Evolutionary conservation across 1,284 basidiomycete genomes (phyloP).

Genomic region (Tilletia horrida): DNA sequence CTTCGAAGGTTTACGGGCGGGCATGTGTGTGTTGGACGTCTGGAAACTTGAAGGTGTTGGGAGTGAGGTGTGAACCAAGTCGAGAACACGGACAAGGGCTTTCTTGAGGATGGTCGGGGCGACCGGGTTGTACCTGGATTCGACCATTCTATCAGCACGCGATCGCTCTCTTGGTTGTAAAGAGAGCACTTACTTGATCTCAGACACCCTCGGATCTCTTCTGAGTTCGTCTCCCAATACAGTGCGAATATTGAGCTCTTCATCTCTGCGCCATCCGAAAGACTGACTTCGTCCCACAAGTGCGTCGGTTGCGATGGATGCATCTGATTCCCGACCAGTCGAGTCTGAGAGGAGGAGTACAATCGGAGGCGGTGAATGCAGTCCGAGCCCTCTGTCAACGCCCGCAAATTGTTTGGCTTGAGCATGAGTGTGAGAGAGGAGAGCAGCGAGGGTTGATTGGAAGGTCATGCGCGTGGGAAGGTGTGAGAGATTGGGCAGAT

Average conservation of each 20-base stretch:
- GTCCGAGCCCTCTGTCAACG: background rate
- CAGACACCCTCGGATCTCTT: constrained; percentile 66
- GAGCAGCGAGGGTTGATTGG: constrained; percentile 64
- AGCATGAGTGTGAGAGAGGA: constrained; percentile 25
- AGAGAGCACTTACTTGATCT: constrained; percentile 62
- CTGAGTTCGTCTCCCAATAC: constrained; percentile 66
- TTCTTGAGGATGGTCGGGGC: constrained; percentile 78
- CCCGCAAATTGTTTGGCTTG: background rate
- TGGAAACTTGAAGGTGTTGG: background rate
- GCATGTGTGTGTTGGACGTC: background rate
- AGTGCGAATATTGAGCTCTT: constrained; percentile 63
- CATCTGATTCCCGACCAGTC: background rate
- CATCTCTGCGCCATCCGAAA: constrained; percentile 54
- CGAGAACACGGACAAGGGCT: constrained; percentile 64
- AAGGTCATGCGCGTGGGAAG: constrained; percentile 69
- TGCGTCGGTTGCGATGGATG: constrained; percentile 54
- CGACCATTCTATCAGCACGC: background rate
- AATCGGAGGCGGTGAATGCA: constrained; percentile 61
- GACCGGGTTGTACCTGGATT: constrained; percentile 72
- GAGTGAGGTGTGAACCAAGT: constrained; percentile 17
- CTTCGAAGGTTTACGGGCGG: background rate
- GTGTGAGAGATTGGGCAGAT: constrained; percentile 77
- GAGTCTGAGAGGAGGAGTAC: constrained; percentile 77
- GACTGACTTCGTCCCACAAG: constrained; percentile 57
- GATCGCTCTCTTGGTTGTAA: background rate